Conservation (phyloP, 2,329 filamentous ascomycete genomes). For the Calonectria crousiana region DNA sequence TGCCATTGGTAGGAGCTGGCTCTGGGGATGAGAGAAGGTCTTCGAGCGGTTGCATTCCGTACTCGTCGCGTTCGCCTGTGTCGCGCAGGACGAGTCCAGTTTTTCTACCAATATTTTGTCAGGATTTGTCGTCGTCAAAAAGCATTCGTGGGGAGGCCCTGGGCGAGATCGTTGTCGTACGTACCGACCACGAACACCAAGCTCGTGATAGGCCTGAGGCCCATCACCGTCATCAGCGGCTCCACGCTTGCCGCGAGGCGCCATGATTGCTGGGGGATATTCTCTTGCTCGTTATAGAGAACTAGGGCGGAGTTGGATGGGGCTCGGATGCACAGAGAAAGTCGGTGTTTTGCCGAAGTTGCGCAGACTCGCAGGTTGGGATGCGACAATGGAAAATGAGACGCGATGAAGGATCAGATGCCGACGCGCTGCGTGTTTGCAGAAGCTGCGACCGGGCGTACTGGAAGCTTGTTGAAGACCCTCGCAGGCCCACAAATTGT, state of each 20-base stretch:
- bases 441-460: conserved; percentile 7
- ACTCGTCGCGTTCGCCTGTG: conserved; percentile 83
- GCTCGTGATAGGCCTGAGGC: conserved; percentile 49
- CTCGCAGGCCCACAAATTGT: neutral
- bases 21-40: conserved; percentile 90
- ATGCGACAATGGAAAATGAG: conserved; percentile 27
- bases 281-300: neutral
- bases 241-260: conserved; percentile 48
- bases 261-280: conserved; percentile 42
- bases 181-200: conserved; percentile 54
- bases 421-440: conserved; percentile 40
- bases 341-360: conserved; percentile 1
- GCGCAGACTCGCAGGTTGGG: conserved; percentile 12
- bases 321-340: neutral
- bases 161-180: conserved; percentile 31
- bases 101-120: conserved; percentile 69
- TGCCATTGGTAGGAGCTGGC: conserved; percentile 44
- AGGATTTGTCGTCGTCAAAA: conserved; percentile 1
- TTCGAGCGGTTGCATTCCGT: conserved; percentile 91
- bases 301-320: neutral
- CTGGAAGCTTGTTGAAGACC: conserved; percentile 3
- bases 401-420: conserved; percentile 33
- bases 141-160: neutral
- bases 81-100: conserved; percentile 88
- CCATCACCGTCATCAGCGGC: conserved; percentile 39